Evolutionary conservation across 768 basidiomycete genomes (phyloP).

Genomic region (Kwoniella mangroviensis): DNA sequence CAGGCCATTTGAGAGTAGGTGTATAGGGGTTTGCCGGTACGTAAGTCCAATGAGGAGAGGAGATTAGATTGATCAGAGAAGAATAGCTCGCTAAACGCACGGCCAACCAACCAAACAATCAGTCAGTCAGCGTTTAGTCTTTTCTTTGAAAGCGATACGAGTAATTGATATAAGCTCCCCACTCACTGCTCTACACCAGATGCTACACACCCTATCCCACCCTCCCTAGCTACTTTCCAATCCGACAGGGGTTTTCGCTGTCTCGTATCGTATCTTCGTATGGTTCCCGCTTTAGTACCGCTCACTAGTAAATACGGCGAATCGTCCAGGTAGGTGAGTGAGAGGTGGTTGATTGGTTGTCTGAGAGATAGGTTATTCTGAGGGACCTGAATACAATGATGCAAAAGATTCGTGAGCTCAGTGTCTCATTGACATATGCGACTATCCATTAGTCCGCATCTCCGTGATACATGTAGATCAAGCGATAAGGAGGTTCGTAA

Average conservation of each 20-base stretch:
- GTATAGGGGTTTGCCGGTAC: conserved; percentile 53
- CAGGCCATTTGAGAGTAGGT: conserved; percentile 43
- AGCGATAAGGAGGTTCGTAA: no score
- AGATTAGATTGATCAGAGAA: conserved; percentile 51
- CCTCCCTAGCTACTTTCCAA: conserved; percentile 55
- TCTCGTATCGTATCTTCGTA: conserved; percentile 54
- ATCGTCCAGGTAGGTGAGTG: conserved; percentile 37
- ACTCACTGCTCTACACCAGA: conserved; percentile 53
- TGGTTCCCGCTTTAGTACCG: conserved; percentile 53
- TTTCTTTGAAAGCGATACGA: no score
- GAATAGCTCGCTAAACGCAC: conserved; percentile 49
- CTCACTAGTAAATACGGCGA: conserved; percentile 41
- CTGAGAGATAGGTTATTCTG: conserved; percentile 49
- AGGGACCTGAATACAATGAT: conserved; percentile 39
- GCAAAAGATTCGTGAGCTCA: not conserved
- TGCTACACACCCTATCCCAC: conserved; percentile 45
- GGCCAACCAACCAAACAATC: not conserved
- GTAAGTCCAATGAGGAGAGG: conserved; percentile 48
- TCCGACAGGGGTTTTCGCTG: conserved; percentile 51
- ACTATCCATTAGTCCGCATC: no score
- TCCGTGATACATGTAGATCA: not conserved
- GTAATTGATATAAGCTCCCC: no score
- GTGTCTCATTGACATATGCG: not conserved
- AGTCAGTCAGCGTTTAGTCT: no score
- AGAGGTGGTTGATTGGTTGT: conserved; percentile 54